Conservation (phyloP, 192 early-diverging fungal species). For the Geranomyces variabilis region DNA sequence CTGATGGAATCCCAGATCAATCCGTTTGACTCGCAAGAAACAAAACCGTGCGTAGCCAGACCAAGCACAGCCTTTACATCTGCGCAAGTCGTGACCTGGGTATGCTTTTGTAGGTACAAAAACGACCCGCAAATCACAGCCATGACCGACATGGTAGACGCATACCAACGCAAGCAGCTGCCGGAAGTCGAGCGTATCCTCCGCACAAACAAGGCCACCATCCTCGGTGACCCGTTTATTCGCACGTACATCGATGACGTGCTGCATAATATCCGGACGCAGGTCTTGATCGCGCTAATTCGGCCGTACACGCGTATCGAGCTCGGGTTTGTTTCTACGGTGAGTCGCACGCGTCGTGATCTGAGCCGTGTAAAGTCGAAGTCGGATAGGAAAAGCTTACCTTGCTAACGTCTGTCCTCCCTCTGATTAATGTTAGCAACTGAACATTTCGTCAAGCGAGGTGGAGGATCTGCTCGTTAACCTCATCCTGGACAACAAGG, state of each 20-base stretch:
- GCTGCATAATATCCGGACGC: slow-evolving; percentile 88
- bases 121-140: slow-evolving; percentile 88
- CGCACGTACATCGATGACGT: slow-evolving; percentile 89
- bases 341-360: slow-evolving; percentile 45
- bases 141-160: slow-evolving; percentile 90
- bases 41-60: slow-evolving; percentile 82
- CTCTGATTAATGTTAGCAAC: slow-evolving; percentile 49
- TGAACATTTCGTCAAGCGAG: slow-evolving; percentile 76
- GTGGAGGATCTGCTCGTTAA: slow-evolving; percentile 85
- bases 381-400: no score
- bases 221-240: slow-evolving; percentile 91
- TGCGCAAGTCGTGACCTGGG: not conserved
- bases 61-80: no score
- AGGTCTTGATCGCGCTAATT: slow-evolving; percentile 82
- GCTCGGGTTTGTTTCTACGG: slow-evolving; percentile 77
- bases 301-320: slow-evolving; percentile 92
- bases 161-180: slow-evolving; percentile 89
- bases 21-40: slow-evolving; percentile 96
- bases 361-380: no score
- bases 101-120: slow-evolving; percentile 68
- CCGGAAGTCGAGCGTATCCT: slow-evolving; percentile 87
- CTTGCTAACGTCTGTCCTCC: no score
- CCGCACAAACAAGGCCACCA: slow-evolving; percentile 67
- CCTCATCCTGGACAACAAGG: slow-evolving; percentile 87
- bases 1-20: slow-evolving; percentile 94